Conservation (phyloP, 192 early-diverging fungal species). For the Diversispora epigaea region DNA sequence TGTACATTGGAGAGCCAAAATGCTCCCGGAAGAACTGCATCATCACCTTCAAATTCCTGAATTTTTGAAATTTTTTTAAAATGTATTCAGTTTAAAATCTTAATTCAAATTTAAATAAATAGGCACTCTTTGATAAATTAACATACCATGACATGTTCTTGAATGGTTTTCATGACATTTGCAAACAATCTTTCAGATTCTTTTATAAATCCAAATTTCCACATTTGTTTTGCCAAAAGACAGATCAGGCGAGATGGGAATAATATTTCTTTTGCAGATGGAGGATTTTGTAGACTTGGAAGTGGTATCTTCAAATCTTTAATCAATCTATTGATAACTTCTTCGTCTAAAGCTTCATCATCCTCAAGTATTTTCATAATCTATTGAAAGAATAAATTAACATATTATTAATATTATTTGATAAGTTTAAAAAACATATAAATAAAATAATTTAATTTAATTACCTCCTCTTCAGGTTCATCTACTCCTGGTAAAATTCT, state of each 20-base stretch:
- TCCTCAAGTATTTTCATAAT: conserved; percentile 64
- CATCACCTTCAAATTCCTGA: conserved; percentile 78
- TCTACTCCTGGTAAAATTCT: conserved; percentile 30
- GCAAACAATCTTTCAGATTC: conserved; percentile 83
- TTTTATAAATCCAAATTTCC: conserved; percentile 77
- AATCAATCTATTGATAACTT: conserved; percentile 88
- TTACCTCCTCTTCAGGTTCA: conserved; percentile 43
- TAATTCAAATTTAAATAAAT: not conserved
- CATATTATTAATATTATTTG: not conserved
- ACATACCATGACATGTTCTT: conserved; percentile 67
- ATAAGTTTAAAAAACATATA: not conserved
- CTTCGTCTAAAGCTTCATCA: conserved; percentile 63
- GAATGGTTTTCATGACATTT: conserved; percentile 82
- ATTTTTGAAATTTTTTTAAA: conserved; percentile 45
- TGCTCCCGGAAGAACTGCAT: conserved; percentile 73
- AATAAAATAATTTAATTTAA: not conserved
- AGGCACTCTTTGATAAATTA: not conserved
- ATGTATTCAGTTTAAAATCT: not conserved
- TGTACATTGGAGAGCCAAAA: conserved; percentile 99
- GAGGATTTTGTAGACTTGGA: conserved; percentile 74
- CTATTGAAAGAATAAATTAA: conserved; percentile 30
- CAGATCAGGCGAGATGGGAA: conserved; percentile 96
- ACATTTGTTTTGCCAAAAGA: conserved; percentile 79
- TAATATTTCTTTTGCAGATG: conserved; percentile 81
- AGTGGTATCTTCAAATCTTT: conserved; percentile 87